phyloP scores from a whole-genome alignment of 805 yeast species.

The Pichia occidentalis region DNA sequence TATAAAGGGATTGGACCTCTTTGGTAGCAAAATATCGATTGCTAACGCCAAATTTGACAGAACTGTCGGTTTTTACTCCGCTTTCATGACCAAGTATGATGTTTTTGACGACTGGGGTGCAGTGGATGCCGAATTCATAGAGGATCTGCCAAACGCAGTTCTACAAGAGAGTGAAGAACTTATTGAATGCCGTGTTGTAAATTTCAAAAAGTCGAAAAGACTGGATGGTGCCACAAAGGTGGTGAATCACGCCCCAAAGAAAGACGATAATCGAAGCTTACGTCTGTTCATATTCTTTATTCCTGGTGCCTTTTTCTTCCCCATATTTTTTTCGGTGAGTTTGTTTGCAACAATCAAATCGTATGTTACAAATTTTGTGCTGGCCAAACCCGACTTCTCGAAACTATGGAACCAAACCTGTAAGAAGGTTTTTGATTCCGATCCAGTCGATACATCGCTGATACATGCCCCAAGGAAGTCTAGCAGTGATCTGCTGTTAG shows the following conservation, averaged over 20 bases:
- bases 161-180: slow-evolving; percentile 31
- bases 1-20: slow-evolving; percentile 47
- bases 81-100: slow-evolving; percentile 64
- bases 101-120: slow-evolving; percentile 59
- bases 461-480: slow-evolving; percentile 4
- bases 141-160: slow-evolving; percentile 35
- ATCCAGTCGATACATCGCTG: slow-evolving; percentile 1
- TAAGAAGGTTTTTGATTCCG: neutral
- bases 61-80: slow-evolving; percentile 80
- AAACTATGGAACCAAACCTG: slow-evolving; percentile 13
- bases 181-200: slow-evolving; percentile 43
- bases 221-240: neutral
- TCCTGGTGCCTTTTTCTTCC: slow-evolving; percentile 23
- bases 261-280: too few species aligned
- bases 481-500: neutral
- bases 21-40: slow-evolving; percentile 51
- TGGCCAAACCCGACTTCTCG: slow-evolving; percentile 12
- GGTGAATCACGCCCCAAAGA: neutral
- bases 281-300: too few species aligned
- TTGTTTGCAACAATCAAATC: slow-evolving; percentile 24
- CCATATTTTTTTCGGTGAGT: slow-evolving; percentile 22
- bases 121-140: slow-evolving; percentile 42
- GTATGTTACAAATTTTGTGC: slow-evolving; percentile 15
- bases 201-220: slow-evolving; percentile 34
- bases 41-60: slow-evolving; percentile 81